Percentiles rank a stretch among this genome's conserved stretches.
Conservation (phyloP, 2,329 filamentous ascomycete genomes). For the Sclerotinia subarctica region DNA sequence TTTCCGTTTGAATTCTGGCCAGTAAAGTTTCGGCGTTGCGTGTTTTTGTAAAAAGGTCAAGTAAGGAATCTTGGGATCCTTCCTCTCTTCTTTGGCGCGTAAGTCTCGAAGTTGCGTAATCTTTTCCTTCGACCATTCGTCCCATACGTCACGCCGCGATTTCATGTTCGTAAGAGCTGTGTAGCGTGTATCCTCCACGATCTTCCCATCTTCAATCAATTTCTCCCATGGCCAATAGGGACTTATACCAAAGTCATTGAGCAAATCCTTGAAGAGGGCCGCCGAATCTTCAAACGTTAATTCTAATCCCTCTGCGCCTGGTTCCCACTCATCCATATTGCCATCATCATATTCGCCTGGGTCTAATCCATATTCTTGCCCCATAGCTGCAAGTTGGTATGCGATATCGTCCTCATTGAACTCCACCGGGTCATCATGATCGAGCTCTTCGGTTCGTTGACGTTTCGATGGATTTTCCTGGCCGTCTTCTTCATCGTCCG, state of each 20-base stretch:
- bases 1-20: conserved; percentile 94
- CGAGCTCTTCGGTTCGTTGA: conserved; percentile 46
- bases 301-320: conserved; percentile 66
- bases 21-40: conserved; percentile 89
- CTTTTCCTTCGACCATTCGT: conserved; percentile 75
- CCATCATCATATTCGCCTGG: conserved; percentile 72
- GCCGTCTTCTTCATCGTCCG: conserved; percentile 50
- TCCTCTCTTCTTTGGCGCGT: conserved; percentile 72
- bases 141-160: conserved; percentile 76
- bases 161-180: conserved; percentile 79
- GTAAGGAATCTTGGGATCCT: conserved; percentile 80
- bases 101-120: conserved; percentile 70
- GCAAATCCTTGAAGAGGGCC: conserved; percentile 77
- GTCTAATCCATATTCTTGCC: conserved; percentile 75
- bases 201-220: conserved; percentile 73
- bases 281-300: conserved; percentile 74
- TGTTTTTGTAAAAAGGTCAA: conserved; percentile 75
- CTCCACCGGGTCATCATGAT: conserved; percentile 56
- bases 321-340: conserved; percentile 59
- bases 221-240: conserved; percentile 93
- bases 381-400: conserved; percentile 87
- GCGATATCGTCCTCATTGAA: conserved; percentile 95
- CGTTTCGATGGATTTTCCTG: conserved; percentile 50
- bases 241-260: conserved; percentile 77
- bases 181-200: conserved; percentile 85